These are phyloP conservation scores for Opeltia flavorubescens DNA, from an alignment of 495 filamentous ascomycete species.

Conservation along the genomic window DNA sequence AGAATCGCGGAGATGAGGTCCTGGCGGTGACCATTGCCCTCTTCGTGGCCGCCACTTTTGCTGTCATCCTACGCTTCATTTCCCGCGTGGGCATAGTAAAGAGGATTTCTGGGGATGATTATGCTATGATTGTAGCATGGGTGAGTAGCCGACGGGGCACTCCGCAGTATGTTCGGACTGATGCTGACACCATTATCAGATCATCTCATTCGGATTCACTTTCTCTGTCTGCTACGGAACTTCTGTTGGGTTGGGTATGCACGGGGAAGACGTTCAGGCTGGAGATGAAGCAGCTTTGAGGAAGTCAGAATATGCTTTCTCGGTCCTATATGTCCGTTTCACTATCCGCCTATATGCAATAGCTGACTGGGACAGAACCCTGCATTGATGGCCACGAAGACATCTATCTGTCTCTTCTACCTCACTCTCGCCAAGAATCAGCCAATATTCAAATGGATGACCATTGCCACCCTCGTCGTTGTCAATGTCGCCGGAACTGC, in stretches of 20 bases:
- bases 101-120: constrained; percentile 60
- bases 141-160: constrained; percentile 24
- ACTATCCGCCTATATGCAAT: background rate
- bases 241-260: constrained; percentile 58
- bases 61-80: constrained; percentile 57
- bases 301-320: constrained; percentile 65
- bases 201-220: constrained; percentile 61
- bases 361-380: constrained; percentile 50
- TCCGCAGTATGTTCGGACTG: background rate
- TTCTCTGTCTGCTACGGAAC: constrained; percentile 64
- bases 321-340: constrained; percentile 61
- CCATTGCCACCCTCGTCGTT: constrained; percentile 53
- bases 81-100: constrained; percentile 62
- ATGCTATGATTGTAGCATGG: constrained; percentile 75
- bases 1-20: constrained; percentile 49
- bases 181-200: constrained; percentile 19
- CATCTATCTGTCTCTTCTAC: constrained; percentile 84
- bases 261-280: constrained; percentile 45
- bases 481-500: constrained; percentile 67
- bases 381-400: constrained; percentile 75
- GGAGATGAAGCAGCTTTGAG: constrained; percentile 36
- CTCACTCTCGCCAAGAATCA: constrained; percentile 63
- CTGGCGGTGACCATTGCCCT: constrained; percentile 62
- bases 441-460: constrained; percentile 54
- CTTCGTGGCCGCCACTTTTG: constrained; percentile 49